These are phyloP conservation scores for Boletus subluridellus DNA, from an alignment of 1,284 basidiomycete species.

Conservation along the genomic window DNA sequence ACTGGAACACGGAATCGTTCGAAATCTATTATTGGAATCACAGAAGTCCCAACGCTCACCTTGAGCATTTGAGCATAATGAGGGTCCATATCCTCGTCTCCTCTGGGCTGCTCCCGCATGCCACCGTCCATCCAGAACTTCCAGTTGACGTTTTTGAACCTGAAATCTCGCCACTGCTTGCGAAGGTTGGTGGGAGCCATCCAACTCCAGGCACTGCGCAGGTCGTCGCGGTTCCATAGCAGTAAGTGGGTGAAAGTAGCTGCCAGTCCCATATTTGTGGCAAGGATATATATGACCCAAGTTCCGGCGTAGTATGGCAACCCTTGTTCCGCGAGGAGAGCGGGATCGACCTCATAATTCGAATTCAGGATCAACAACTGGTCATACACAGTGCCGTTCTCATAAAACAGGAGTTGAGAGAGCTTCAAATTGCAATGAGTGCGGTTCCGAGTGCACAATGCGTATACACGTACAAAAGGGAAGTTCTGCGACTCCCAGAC, in stretches of 20 bases:
- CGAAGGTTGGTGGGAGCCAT: constrained; percentile 26
- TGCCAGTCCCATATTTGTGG: constrained; percentile 36
- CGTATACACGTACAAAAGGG: constrained; percentile 41
- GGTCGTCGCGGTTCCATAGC: constrained; percentile 49
- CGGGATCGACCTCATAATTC: constrained; percentile 46
- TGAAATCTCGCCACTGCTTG: constrained; percentile 24
- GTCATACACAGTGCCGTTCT: constrained; percentile 47
- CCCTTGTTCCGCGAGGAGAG: constrained; percentile 43
- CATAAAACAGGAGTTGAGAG: constrained; percentile 51
- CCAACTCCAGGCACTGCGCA: constrained; percentile 46
- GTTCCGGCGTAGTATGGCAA: constrained; percentile 36
- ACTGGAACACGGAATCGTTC: constrained; percentile 30
- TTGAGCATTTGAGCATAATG: constrained; percentile 56
- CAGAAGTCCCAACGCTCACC: constrained; percentile 24
- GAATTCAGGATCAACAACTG: constrained; percentile 48
- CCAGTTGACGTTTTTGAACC: constrained; percentile 36
- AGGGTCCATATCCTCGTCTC: constrained; percentile 43
- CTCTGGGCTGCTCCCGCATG: constrained; percentile 28
- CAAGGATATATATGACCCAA: constrained; percentile 39
- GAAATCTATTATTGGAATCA: background rate
- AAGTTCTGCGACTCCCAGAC: constrained; percentile 48
- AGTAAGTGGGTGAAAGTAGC: constrained; percentile 52
- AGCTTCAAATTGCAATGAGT: constrained; percentile 28
- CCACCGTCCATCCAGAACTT: constrained; percentile 46
- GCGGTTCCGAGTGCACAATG: background rate